Conservation (phyloP, 805 yeast species). For the Nematodospora valgi region DNA sequence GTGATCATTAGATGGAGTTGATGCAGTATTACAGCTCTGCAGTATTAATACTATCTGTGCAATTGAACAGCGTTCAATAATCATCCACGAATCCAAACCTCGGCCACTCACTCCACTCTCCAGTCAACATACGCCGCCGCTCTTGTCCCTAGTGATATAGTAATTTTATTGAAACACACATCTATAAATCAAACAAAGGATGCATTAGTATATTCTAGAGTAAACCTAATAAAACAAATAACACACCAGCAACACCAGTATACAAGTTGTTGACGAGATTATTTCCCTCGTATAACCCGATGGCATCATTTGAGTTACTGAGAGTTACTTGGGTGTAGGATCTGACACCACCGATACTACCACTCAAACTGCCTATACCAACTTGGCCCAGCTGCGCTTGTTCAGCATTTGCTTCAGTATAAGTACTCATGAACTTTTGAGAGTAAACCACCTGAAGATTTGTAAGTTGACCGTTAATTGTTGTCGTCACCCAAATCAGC, state of each 20-base stretch:
- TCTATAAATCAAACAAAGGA: not conserved
- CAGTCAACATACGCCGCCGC: too few relatives aligned
- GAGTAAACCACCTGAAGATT: slow-evolving; percentile 20
- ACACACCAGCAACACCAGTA: slow-evolving; percentile 16
- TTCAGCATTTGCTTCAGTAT: slow-evolving; percentile 14
- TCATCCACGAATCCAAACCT: too few relatives aligned
- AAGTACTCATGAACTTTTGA: slow-evolving; percentile 26
- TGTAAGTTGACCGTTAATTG: slow-evolving; percentile 26
- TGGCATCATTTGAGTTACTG: slow-evolving; percentile 10
- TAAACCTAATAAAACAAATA: slow-evolving; percentile 12
- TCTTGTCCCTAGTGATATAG: too few relatives aligned
- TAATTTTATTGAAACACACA: too few relatives aligned
- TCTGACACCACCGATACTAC: slow-evolving; percentile 28
- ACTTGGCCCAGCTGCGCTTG: slow-evolving; percentile 23
- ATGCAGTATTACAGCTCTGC: too few relatives aligned
- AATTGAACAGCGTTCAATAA: too few relatives aligned
- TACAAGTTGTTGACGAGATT: slow-evolving; percentile 1
- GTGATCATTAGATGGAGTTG: too few relatives aligned
- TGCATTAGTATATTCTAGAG: not conserved
- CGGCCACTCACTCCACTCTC: too few relatives aligned
- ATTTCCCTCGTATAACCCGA: slow-evolving; percentile 1
- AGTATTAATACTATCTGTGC: too few relatives aligned
- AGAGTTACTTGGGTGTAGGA: slow-evolving; percentile 27
- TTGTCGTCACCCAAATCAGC: slow-evolving; percentile 33
- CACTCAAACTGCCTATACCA: slow-evolving; percentile 29